Evolutionary conservation across 257 asterid species (phyloP).

Genomic region (Nicotiana knightiana): DNA sequence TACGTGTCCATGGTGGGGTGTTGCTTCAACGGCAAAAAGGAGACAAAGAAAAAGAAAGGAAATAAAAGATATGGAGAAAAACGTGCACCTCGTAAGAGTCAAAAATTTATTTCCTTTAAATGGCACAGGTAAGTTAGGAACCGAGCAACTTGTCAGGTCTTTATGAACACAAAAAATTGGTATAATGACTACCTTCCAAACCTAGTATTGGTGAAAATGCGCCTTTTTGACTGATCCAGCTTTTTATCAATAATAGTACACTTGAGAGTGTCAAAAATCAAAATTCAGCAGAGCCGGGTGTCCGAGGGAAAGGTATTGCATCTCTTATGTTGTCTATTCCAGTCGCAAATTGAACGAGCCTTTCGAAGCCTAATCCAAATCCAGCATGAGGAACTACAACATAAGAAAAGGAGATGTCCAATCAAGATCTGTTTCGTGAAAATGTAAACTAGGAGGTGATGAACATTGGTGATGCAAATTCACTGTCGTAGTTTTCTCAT

Average conservation of each 20-base stretch:
- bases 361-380: constrained; percentile 93
- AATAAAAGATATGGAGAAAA: not conserved
- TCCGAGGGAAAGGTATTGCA: constrained; percentile 87
- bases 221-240: not conserved
- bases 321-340: constrained; percentile 90
- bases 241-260: not conserved
- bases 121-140: not conserved
- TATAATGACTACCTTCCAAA: not conserved
- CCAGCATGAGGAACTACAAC: constrained; percentile 93
- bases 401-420: not conserved
- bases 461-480: not conserved
- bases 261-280: constrained; percentile 24
- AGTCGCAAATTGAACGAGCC: constrained; percentile 94
- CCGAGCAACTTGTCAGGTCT: not conserved
- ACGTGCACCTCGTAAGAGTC: not conserved
- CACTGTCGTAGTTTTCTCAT: not conserved
- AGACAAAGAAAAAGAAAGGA: not conserved
- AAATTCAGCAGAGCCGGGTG: constrained; percentile 95
- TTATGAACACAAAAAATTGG: not conserved
- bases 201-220: not conserved
- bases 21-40: not conserved
- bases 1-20: not conserved
- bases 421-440: not conserved
- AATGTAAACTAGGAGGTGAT: not conserved
- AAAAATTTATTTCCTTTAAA: not conserved